Base-by-base conservation (phyloP, 2,329 filamentous ascomycete genomes). In the Sporothrix brasiliensis region DNA sequence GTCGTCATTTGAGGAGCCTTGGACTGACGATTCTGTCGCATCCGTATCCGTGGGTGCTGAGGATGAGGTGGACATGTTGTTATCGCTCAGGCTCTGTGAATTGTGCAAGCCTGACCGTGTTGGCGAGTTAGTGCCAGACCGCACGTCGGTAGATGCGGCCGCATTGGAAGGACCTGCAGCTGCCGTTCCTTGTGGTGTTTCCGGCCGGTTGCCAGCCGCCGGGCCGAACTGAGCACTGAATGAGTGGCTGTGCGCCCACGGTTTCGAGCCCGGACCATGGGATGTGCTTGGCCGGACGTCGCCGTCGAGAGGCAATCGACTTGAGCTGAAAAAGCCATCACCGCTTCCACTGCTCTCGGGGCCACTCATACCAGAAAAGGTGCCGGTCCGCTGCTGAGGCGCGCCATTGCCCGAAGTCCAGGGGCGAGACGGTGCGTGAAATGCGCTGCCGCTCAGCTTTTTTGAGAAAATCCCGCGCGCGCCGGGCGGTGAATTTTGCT, bases 171-270 rank as follows among this genome's bases (percentile, higher is more conserved):
- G 9, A 13, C 5, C 27, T 4, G 34, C n/a, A 16, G 34, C 27
- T 13, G 54, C n/a, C 16, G n/a, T 16, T 21, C 16, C 50, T 39
- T 19, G 60, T 14, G 16, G 69, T 27, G 66, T 27, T 65, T 58
- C 41, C 16, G 54, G 58, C 11, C 58, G 58, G n/a, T 27, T 27
- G 2, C 11, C 67, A 71, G 74, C 80, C 67, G 24, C 19, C 16
- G 7, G 70, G 19, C 74, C 73, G 71, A 83, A 83, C 70, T 84
- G 81, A 44, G 83, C 79, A 14, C 85, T 82, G n/a, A 86, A 78
- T 0, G 84, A 82, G 63, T 49, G 49, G 21, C 68, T 34, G 71
- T 83, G 84, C 7, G 83, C 78, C 79, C 82, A 83, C 4, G 80
- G 78, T 69, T 80, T 81, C 58, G 77, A 79, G 4, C 77, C 4